A percentile compares a stretch with the other conserved stretches of the same genome.
phyloP scores from a whole-genome alignment of 768 basidiomycete genomes.

The Chalciporus piperatus region DNA sequence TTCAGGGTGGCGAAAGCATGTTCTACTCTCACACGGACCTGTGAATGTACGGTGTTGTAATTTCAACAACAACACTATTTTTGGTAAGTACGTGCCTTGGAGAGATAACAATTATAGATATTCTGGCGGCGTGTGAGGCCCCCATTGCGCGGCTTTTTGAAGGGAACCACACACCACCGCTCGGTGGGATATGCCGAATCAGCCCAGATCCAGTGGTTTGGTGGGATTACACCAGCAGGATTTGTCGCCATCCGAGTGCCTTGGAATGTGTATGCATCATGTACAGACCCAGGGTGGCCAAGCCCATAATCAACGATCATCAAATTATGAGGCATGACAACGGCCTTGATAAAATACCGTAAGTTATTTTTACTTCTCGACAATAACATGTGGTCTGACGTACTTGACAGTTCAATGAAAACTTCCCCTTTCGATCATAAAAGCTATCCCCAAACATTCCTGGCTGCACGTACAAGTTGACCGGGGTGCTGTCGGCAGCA shows the following conservation, averaged over 20 bases:
- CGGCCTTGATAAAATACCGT: too few species aligned
- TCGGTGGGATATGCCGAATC: neutral
- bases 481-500: neutral
- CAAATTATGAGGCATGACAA: neutral
- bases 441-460: slow-evolving; percentile 7
- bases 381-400: neutral
- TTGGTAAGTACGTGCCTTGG: too few species aligned
- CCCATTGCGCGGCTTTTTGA: too few species aligned
- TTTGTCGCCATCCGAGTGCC: neutral
- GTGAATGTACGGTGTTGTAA: neutral
- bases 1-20: slow-evolving; percentile 5
- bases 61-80: too few species aligned
- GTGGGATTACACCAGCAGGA: neutral
- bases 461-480: neutral
- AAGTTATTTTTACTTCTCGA: too few species aligned
- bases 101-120: too few species aligned
- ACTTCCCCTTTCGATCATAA: slow-evolving; percentile 19
- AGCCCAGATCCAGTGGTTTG: slow-evolving; percentile 3
- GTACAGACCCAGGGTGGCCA: neutral
- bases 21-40: neutral
- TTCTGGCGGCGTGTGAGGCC: too few species aligned
- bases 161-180: neutral
- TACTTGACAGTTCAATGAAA: slow-evolving; percentile 22
- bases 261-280: neutral
- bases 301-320: neutral